phyloP scores from a whole-genome alignment of 306 rosid genomes.

The Cucumis hystrix region DNA sequence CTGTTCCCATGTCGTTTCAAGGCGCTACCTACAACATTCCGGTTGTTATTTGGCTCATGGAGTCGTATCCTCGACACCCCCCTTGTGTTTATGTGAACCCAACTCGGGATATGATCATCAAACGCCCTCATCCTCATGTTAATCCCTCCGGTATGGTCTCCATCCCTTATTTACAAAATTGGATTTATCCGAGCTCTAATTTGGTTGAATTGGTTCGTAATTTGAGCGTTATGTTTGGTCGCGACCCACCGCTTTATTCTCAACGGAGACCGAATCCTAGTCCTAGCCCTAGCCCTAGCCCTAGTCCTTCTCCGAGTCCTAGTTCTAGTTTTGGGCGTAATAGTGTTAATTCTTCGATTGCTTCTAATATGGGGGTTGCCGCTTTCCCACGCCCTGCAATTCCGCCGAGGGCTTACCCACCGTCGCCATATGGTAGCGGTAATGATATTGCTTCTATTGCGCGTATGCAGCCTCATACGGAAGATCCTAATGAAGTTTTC shows the following conservation, averaged over 20 bases:
- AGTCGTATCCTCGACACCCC: constrained; percentile 79
- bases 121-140: constrained; percentile 65
- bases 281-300: constrained; percentile 24
- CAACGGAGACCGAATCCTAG: constrained; percentile 42
- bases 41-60: constrained; percentile 80
- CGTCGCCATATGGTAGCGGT: constrained; percentile 54
- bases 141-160: constrained; percentile 76
- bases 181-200: constrained; percentile 76
- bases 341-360: background rate
- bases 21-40: constrained; percentile 85
- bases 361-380: constrained; percentile 18
- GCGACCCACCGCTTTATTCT: constrained; percentile 76
- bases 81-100: constrained; percentile 87
- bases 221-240: constrained; percentile 40
- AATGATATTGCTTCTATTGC: constrained; percentile 8
- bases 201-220: constrained; percentile 42
- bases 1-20: constrained; percentile 65
- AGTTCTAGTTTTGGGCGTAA: constrained; percentile 9
- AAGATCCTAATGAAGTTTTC: constrained; percentile 58
- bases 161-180: constrained; percentile 49
- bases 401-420: constrained; percentile 58
- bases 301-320: constrained; percentile 13
- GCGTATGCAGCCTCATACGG: constrained; percentile 31
- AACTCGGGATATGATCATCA: constrained; percentile 90
- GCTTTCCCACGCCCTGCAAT: constrained; percentile 27